phyloP scores from a whole-genome alignment of 1,139 yeast genomes.

The Yamadazyma sp. region DNA sequence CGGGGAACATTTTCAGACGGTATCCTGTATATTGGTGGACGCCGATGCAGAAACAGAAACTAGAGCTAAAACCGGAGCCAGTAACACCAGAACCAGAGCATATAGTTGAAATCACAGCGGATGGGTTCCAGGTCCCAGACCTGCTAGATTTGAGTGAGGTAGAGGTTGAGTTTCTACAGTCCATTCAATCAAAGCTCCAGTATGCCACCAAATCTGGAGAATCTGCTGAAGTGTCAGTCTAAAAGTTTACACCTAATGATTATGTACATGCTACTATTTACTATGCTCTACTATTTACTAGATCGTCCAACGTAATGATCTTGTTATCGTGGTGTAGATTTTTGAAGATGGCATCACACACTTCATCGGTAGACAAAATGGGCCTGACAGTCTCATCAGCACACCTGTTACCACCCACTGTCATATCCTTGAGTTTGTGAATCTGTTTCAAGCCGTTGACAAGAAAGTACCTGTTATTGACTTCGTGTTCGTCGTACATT shows the following conservation, averaged over 20 bases:
- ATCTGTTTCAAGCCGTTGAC: conserved; percentile 31
- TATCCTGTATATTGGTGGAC: conserved; percentile 73
- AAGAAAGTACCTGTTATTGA: conserved; percentile 30
- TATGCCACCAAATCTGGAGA: not conserved
- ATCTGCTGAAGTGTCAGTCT: not conserved
- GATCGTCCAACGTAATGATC: conserved; percentile 57
- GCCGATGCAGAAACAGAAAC: conserved; percentile 21
- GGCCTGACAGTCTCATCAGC: conserved; percentile 60
- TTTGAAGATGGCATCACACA: conserved; percentile 59
- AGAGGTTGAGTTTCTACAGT: conserved; percentile 28
- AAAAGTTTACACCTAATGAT: not conserved
- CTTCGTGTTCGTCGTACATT: conserved; percentile 62
- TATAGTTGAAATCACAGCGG: conserved; percentile 20
- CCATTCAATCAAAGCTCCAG: conserved; percentile 19
- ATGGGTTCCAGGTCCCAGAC: conserved; percentile 25
- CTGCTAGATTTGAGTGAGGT: conserved; percentile 24
- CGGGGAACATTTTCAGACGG: conserved; percentile 54
- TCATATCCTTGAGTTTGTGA: conserved; percentile 41
- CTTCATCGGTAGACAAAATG: conserved; percentile 65
- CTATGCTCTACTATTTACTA: conserved; percentile 17
- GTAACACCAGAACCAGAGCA: not conserved
- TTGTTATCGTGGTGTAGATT: conserved; percentile 57
- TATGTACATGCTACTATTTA: not conserved
- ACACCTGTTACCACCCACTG: conserved; percentile 28
- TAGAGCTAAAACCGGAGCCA: conserved; percentile 7